phyloP scores from a whole-genome alignment of 2,329 filamentous ascomycete genomes.

The Diaporthe citri region DNA sequence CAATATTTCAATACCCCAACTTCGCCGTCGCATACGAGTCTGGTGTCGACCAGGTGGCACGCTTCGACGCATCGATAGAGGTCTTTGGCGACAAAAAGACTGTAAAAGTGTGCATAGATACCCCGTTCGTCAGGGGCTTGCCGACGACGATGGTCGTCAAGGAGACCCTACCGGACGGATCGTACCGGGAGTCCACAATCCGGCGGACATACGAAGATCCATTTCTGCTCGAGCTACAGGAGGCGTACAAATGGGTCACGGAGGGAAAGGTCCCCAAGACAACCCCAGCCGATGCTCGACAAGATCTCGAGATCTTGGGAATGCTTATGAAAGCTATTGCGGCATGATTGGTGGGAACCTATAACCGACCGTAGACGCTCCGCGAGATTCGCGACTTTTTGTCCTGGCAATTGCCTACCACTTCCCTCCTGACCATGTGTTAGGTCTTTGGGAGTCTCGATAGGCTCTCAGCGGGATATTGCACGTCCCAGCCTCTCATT shows the following conservation, averaged over 20 bases:
- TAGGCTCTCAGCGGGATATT: not conserved
- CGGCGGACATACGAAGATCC: conserved; percentile 16
- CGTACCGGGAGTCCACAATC: not conserved
- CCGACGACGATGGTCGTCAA: conserved; percentile 22
- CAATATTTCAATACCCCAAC: conserved; percentile 21
- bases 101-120: conserved; percentile 14
- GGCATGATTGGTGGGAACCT: not conserved
- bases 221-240: conserved; percentile 11
- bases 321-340: conserved; percentile 23
- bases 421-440: not conserved
- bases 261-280: conserved; percentile 10
- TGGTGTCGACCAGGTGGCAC: conserved; percentile 16
- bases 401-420: not conserved
- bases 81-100: conserved; percentile 16
- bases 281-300: conserved; percentile 8
- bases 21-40: conserved; percentile 29
- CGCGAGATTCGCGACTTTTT: not conserved
- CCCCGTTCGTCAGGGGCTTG: conserved; percentile 7
- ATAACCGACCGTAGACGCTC: not conserved
- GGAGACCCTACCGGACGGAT: conserved; percentile 4
- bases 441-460: not conserved
- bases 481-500: not conserved
- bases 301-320: conserved; percentile 8
- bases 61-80: conserved; percentile 13
- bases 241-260: conserved; percentile 12